Evolutionary conservation across 164 flowering plant species (phyloP).

Genomic region (Amborella trichopoda): DNA sequence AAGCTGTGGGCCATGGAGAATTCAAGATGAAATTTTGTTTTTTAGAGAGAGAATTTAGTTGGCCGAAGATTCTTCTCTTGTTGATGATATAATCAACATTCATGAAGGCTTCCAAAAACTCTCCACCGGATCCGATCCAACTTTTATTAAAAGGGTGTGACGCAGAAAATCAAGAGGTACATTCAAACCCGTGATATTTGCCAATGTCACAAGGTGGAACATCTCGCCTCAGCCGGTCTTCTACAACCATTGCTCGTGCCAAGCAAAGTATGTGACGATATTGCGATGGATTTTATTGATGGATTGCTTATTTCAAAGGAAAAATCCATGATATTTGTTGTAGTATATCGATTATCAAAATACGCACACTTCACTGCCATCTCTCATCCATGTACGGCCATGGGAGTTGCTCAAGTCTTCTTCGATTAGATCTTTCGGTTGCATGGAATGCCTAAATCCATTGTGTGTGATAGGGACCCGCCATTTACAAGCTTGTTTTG

Average conservation of each 20-base stretch:
- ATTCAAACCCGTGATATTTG: neutral
- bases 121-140: neutral
- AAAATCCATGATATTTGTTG: neutral
- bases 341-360: constrained; percentile 1
- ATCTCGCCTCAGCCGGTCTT: neutral
- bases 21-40: neutral
- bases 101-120: constrained; percentile 1
- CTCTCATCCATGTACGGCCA: neutral
- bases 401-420: too few relatives aligned
- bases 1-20: neutral
- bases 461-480: neutral
- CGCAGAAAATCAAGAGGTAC: neutral
- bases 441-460: too few relatives aligned
- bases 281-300: neutral
- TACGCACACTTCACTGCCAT: neutral
- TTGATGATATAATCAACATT: neutral
- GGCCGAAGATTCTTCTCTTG: constrained; percentile 2
- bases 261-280: constrained; percentile 2
- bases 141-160: neutral
- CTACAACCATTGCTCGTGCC: constrained; percentile 3
- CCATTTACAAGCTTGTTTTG: neutral
- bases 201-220: constrained; percentile 2
- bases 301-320: too few relatives aligned
- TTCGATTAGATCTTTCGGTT: neutral
- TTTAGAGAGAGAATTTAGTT: too few relatives aligned